These are phyloP conservation scores for Botrytis aclada DNA, from an alignment of 2,329 filamentous ascomycete species.

Conservation along the genomic window DNA sequence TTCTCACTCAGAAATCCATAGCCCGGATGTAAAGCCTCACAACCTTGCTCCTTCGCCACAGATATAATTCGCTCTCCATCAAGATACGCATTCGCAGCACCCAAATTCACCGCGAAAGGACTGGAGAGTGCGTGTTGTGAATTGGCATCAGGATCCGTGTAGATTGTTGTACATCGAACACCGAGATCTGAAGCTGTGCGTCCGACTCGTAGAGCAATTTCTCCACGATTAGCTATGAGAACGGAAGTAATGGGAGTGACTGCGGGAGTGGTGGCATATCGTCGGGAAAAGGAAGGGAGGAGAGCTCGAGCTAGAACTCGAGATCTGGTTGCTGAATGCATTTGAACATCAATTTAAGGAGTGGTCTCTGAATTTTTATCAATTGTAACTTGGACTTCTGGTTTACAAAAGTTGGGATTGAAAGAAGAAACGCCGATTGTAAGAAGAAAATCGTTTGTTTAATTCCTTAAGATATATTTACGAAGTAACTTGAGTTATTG, in stretches of 20 bases:
- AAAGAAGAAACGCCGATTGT: background rate
- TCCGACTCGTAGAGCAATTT: conserved; percentile 92
- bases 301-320: conserved; percentile 34
- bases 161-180: conserved; percentile 89
- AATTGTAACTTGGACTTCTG: background rate
- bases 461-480: background rate
- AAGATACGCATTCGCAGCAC: conserved; percentile 80
- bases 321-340: conserved; percentile 33
- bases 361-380: background rate
- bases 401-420: background rate
- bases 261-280: conserved; percentile 23
- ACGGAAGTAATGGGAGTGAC: conserved; percentile 66
- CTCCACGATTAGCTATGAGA: conserved; percentile 92
- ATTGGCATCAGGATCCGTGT: conserved; percentile 84
- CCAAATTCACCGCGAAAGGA: conserved; percentile 79
- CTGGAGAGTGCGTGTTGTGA: conserved; percentile 87
- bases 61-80: conserved; percentile 90
- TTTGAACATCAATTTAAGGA: conserved; percentile 22
- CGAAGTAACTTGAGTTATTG: background rate
- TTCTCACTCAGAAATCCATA: conserved; percentile 98
- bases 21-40: conserved; percentile 89
- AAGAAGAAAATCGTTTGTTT: background rate
- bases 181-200: conserved; percentile 84
- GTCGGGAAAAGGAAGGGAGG: conserved; percentile 25
- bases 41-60: conserved; percentile 80